Evolutionary conservation across 108 stramenopile species (phyloP), one percentile per base, ranked within the genome.

Genomic region (Pseudonitzschia delicatissima): DNA sequence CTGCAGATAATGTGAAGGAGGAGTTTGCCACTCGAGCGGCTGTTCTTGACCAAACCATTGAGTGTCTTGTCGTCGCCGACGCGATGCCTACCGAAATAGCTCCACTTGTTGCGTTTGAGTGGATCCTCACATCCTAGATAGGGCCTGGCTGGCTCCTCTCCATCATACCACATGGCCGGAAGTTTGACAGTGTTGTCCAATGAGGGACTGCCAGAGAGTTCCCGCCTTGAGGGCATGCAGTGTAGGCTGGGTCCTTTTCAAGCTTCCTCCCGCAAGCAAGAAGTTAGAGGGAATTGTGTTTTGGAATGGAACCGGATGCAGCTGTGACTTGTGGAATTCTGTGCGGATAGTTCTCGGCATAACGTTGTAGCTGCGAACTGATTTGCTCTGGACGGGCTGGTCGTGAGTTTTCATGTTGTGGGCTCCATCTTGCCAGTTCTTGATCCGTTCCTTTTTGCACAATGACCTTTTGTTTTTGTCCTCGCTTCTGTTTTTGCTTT

Each of bases 141-240:
- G 0, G 81, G 79, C 4, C 84, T 58, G n/a, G 79, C 68, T 0
- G 57, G 57, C 0, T 35, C 57, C 8, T 58, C 57, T 26, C 87
- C 77, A 45, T 79, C 67, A 47, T 78, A 85, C 91, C 91, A 92
- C 35, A 73, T 32, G 21, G 62, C 42, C 15, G 91, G 91, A 40
- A 92, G 87, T 7, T 82, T 82, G 27, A 92, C 87, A n/a, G 45
- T 88, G 87, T 50, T 89, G 83, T 21, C 88, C 84, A 3, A 87
- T 85, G 9, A 92, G 64, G 21, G 86, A 79, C 47, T 88, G 86
- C 91, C 91, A 92, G 4, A 89, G 59, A 18, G 67, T 51, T 18
- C 91, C 91, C 17, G 88, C 84, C 21, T 57, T 39, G 21, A 76
- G 77, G 29, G 91, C 91, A 49, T 92, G 91, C 2, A 12, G n/a